These are phyloP conservation scores for Scleroderma citrinum DNA, from an alignment of 768 basidiomycete species.

Conservation along the genomic window DNA sequence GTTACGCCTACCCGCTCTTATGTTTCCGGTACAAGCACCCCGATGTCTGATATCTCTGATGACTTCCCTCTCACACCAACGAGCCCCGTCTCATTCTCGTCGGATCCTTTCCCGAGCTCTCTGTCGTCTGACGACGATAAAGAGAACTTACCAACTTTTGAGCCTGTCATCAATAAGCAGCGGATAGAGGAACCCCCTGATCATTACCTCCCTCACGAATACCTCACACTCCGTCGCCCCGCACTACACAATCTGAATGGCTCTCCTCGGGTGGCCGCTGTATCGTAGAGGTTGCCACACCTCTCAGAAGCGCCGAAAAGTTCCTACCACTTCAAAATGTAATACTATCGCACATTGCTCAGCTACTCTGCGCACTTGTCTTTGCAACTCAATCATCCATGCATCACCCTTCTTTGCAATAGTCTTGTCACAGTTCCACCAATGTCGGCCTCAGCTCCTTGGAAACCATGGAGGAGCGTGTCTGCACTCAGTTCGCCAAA, in stretches of 20 bases:
- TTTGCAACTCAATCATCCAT: conserved; percentile 62
- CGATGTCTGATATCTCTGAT: conserved; percentile 74
- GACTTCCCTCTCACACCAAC: conserved; percentile 82
- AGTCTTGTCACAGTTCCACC: conserved; percentile 37
- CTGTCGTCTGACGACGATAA: conserved; percentile 68
- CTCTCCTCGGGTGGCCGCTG: conserved; percentile 46
- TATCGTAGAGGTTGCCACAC: conserved; percentile 44
- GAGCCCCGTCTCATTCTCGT: conserved; percentile 48
- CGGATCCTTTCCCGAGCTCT: conserved; percentile 48
- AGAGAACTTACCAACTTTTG: conserved; percentile 72
- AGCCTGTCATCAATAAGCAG: conserved; percentile 68
- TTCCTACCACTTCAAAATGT: conserved; percentile 68
- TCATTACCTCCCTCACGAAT: conserved; percentile 77
- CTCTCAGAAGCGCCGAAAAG: conserved; percentile 42
- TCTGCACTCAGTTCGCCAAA: conserved; percentile 15
- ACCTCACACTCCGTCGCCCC: conserved; percentile 70
- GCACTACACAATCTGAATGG: conserved; percentile 76
- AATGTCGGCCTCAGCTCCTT: conserved; percentile 46
- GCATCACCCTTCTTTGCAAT: conserved; percentile 61
- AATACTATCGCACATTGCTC: conserved; percentile 56
- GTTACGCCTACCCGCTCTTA: conserved; percentile 48
- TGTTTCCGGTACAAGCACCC: conserved; percentile 57
- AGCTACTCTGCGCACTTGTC: conserved; percentile 56
- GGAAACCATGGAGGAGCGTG: conserved; percentile 10
- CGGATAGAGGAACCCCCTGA: conserved; percentile 63